Conservation (phyloP, 2,329 filamentous ascomycete species). For the Cadophora luteo-olivacea region DNA sequence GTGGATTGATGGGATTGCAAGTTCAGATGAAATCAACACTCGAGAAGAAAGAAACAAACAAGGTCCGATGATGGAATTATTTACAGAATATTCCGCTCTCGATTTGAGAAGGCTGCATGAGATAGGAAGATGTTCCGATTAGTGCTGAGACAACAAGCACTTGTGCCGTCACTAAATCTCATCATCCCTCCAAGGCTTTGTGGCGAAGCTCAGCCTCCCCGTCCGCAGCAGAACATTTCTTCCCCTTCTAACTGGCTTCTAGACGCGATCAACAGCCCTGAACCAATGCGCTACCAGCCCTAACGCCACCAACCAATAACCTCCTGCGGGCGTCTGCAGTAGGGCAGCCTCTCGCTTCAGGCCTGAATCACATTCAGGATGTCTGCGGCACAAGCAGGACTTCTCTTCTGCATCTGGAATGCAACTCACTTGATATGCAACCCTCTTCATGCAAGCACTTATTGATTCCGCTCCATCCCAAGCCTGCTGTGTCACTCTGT, state of each 20-base stretch:
- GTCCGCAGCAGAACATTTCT: neutral
- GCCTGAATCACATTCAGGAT: neutral
- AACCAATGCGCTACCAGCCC: conserved; percentile 8
- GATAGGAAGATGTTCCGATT: neutral
- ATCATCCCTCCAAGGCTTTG: neutral
- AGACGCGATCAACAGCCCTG: neutral
- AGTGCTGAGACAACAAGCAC: neutral
- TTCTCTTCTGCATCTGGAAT: neutral
- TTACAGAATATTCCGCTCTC: neutral
- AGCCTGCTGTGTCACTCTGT: neutral
- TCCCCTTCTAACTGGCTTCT: conserved; percentile 4
- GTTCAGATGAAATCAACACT: neutral
- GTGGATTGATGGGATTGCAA: neutral
- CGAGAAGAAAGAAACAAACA: neutral
- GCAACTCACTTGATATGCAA: neutral
- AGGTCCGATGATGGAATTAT: neutral
- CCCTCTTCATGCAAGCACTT: neutral
- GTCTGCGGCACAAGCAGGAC: neutral
- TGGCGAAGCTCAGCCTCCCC: conserved; percentile 6
- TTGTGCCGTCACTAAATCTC: neutral
- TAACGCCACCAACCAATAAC: conserved; percentile 14
- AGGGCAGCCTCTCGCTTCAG: neutral
- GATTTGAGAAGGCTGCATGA: neutral
- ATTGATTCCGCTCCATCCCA: neutral
- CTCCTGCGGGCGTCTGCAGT: conserved; percentile 3